Base-by-base conservation (phyloP, 441 rosid genomes). In the Oxalis stricta region DNA sequence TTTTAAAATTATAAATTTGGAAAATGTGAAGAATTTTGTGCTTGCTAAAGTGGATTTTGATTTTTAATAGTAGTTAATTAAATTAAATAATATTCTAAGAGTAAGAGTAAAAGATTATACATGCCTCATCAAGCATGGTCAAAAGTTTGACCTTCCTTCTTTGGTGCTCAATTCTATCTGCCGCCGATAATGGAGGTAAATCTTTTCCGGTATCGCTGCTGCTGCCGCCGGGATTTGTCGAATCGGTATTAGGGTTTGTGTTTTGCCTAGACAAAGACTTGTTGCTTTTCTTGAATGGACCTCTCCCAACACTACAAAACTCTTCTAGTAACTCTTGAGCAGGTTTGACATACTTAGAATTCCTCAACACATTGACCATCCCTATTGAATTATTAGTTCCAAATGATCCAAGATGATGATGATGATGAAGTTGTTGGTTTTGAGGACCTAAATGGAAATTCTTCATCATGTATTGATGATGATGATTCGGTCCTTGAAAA, bases 81-180 rank as follows among this genome's bases (percentile, higher is more conserved):
- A 38, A 43, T 44, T 33, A 6, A 43, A 22, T n/a, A 48, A 33
- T n/a, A n/a, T n/a, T n/a, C n/a, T n/a, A n/a, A 52, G 38, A 63
- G 50, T 54, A 37, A 52, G 51, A 7, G 43, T 42, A 34, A 23
- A 41, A 62, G 52, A 58, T 44, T 28, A 41, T 60, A 88, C 94
- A 67, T 80, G 79, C 97, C 97, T 89, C 95, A 59, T 89, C 95
- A 61, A 89, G 84, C 97, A 85, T 89, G 62, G 88, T 49, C 50
- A 89, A 50, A 36, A 89, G 79, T 61, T 84, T 89, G 74, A 67
- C 82, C 84, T 85, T 89, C 61, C 86, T 74, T 59, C 95, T 71
- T 53, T 89, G 97, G 60, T 84, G 86, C 56, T 89, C 97, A 62
- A 82, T 76, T 54, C 95, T 72, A 54, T 85, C 95, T 16, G 92